Base-by-base conservation (phyloP, 768 basidiomycete species). In the Mycena vitilis region DNA sequence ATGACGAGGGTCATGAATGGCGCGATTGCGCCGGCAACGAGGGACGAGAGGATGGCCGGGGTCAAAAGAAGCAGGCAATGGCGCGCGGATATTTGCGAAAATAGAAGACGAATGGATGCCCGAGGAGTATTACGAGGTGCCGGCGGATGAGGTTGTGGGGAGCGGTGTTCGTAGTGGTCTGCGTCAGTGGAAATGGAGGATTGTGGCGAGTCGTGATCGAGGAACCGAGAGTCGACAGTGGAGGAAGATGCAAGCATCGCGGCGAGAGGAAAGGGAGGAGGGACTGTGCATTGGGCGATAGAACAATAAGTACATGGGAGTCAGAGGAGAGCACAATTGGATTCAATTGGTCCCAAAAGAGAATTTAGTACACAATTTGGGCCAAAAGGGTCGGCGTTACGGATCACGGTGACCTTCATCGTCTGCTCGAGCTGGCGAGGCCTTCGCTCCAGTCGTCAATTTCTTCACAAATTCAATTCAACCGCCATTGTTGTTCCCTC, bases 1-100 rank as follows among this genome's bases (percentile, higher is more conserved):
- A 95, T 82, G 73, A 94, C 87, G 40, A 87, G 81, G 9, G 95
- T 95, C 94, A 96, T 95, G 83, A 91, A 92, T 1, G 95, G 94
- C 0, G 91, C 92, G 61, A 94, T 84, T 38, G 89, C 87, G 45
- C 93, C 92, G 4, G 90, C 85, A 57, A 85, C 80, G 51, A 91
- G 63, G 22, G 94, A 91, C 15, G 89, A 82, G 61, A 85, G 10
- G 65, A 89, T 67, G 7, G 91, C 93, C 4, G 95, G 95, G 30
- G 88, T 55, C 67, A 94, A 81, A 71, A 92, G 82, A 30, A 84
- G 66, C 58, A 89, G 75, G 73, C 85, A 74, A 71, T 93, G 89
- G 57, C 85, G 82, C 13, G 83, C 80, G 1, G 89, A 82, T 70
- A 91, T 81, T 73, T 90, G 85, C 11, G 88, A 87, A 75, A 93